Base-by-base conservation (phyloP, 192 early-diverging fungal genomes). In the Rhizoclosmatium globosum region DNA sequence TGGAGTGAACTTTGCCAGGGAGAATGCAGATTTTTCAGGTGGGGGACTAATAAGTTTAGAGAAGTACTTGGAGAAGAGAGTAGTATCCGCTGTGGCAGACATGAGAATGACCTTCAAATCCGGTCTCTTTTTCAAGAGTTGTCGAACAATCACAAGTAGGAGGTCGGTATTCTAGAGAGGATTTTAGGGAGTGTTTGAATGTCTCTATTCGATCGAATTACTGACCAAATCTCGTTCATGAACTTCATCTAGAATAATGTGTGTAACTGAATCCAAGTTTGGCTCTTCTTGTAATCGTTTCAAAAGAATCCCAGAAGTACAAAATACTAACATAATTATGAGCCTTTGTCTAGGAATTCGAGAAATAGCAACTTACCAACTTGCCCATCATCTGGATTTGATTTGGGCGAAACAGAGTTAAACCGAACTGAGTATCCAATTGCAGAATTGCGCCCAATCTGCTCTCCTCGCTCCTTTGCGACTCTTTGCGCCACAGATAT, bases 31-130 rank as follows among this genome's bases (percentile, higher is more conserved):
- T 21, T 17, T 65, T 64, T 4, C 43, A n/a, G 69, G 48, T 0
- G 39, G n/a, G 15, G 38, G 42, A 31, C 31, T 11, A 47, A 1
- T 19, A 4, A 38, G 31, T n/a, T 81, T 81, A 2, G 57, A 11
- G 76, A 98, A 98, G 77, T 97, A 98, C 3, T 78, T 71, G 0
- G 91, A 87, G 81, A 97, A 97, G 43, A 91, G 81, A 19, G 91
- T 86, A 69, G 92, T 91, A 80, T 97, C 94, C 71, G 94, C 91
- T 0, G 95, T 96, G 53, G 96, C 96, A 64, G 94, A 95, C 96
- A 98, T 98, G 73, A 98, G 86, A 42, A 98, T 91, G 9, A 98
- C 83, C 45, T 88, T 86, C 9, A 98, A 76, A 66, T 94, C 89
- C 39, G 83, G 79, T 15, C 91, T 85, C 19, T 64, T 69, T 3